Conservation (phyloP, 768 basidiomycete genomes). For the Ramaria rubella region DNA sequence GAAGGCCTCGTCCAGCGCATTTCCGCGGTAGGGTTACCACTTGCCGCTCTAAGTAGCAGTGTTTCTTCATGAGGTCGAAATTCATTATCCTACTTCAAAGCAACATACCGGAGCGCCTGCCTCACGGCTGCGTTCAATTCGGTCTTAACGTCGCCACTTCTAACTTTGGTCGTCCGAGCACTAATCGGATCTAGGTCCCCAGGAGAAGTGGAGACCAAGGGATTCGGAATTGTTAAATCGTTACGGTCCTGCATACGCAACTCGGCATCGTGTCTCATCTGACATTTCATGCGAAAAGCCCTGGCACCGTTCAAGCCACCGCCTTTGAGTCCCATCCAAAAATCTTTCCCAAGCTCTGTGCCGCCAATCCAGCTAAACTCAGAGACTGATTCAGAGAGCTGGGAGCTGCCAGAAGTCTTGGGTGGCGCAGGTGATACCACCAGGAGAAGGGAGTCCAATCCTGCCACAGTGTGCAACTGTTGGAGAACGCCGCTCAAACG, state of each 20-base stretch:
- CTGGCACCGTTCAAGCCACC: slow-evolving; percentile 54
- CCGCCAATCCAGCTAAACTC: slow-evolving; percentile 56
- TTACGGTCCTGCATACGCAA: neutral
- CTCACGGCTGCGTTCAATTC: slow-evolving; percentile 52
- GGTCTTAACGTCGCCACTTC: slow-evolving; percentile 30
- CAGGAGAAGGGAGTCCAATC: slow-evolving; percentile 56
- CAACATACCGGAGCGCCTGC: slow-evolving; percentile 43
- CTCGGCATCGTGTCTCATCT: slow-evolving; percentile 2
- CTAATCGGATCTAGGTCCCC: slow-evolving; percentile 11
- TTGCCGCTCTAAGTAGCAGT: slow-evolving; percentile 35
- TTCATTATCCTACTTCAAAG: neutral
- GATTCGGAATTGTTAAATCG: neutral
- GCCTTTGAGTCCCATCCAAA: slow-evolving; percentile 54
- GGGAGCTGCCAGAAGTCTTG: neutral
- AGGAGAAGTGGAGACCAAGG: neutral
- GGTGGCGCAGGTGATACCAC: slow-evolving; percentile 48
- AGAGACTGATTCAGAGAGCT: slow-evolving; percentile 18
- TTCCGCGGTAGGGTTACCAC: slow-evolving; percentile 57
- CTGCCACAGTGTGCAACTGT: slow-evolving; percentile 41
- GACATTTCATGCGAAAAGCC: slow-evolving; percentile 38
- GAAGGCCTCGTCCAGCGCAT: slow-evolving; percentile 74
- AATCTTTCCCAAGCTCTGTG: slow-evolving; percentile 52
- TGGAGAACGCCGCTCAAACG: slow-evolving; percentile 38
- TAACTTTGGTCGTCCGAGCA: slow-evolving; percentile 24
- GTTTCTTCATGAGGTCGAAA: neutral